Evolutionary conservation across 2,329 filamentous ascomycete species (phyloP).

Genomic region (Aureobasidium mangrovei): DNA sequence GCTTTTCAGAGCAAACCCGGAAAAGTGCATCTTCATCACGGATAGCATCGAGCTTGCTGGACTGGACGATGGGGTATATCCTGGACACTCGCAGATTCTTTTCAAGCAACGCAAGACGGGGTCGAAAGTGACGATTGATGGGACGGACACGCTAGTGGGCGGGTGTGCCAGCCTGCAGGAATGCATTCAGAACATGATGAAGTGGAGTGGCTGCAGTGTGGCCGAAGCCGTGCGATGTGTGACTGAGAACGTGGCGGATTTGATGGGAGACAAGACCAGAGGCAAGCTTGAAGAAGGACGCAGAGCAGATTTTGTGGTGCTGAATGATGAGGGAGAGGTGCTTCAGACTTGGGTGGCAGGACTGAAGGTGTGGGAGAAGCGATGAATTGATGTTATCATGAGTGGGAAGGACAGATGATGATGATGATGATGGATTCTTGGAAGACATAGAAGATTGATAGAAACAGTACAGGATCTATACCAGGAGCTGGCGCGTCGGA

Average conservation of each 20-base stretch:
- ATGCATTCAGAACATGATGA: slow-evolving; percentile 41
- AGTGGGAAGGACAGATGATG: too few relatives aligned
- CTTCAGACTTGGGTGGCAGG: slow-evolving; percentile 46
- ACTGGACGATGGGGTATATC: slow-evolving; percentile 43
- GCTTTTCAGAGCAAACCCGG: slow-evolving; percentile 39
- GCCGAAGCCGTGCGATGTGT: slow-evolving; percentile 42
- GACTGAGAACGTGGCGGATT: slow-evolving; percentile 41
- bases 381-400: too few relatives aligned
- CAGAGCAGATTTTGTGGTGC: slow-evolving; percentile 41
- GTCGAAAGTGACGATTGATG: slow-evolving; percentile 42
- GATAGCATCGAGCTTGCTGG: slow-evolving; percentile 48
- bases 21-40: slow-evolving; percentile 43
- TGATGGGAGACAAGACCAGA: slow-evolving; percentile 41
- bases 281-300: slow-evolving; percentile 38
- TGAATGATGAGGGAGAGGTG: slow-evolving; percentile 39
- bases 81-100: slow-evolving; percentile 45
- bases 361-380: slow-evolving; percentile 37
- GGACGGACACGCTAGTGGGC: slow-evolving; percentile 46
- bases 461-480: too few relatives aligned
- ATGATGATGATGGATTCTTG: too few relatives aligned
- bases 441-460: too few relatives aligned
- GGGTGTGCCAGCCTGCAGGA: slow-evolving; percentile 44
- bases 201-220: slow-evolving; percentile 39
- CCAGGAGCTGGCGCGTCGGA: too few relatives aligned
- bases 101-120: slow-evolving; percentile 42